phyloP scores from a whole-genome alignment of 352 stramenopile genomes.

The Phytopythium cucurbitacearum region DNA sequence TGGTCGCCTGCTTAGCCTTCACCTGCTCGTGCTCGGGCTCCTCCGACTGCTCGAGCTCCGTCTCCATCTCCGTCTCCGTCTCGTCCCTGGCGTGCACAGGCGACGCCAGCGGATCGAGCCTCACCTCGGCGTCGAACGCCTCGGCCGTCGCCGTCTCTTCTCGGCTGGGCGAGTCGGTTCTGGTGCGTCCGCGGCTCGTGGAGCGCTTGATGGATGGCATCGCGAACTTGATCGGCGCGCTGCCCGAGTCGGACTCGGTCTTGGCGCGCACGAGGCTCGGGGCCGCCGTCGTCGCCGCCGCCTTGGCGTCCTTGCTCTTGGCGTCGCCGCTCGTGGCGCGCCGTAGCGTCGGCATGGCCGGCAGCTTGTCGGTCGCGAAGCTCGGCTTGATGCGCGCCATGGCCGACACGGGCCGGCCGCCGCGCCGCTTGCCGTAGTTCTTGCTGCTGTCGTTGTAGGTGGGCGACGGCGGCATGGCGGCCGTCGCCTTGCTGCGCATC shows the following conservation, averaged over 20 bases:
- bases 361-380: slow-evolving; percentile 20
- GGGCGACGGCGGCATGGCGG: slow-evolving; percentile 11
- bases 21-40: not conserved
- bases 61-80: not conserved
- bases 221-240: not conserved
- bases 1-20: not conserved
- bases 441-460: slow-evolving; percentile 3
- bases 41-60: not conserved
- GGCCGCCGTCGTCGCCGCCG: slow-evolving; percentile 7
- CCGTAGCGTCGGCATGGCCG: slow-evolving; percentile 26
- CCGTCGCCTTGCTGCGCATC: slow-evolving; percentile 11
- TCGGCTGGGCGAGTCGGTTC: not conserved
- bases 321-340: slow-evolving; percentile 6
- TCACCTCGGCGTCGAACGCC: not conserved
- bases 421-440: slow-evolving; percentile 23
- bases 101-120: slow-evolving; percentile 5
- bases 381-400: slow-evolving; percentile 27
- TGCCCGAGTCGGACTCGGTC: slow-evolving; percentile 13
- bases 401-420: slow-evolving; percentile 30
- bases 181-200: slow-evolving; percentile 13
- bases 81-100: not conserved
- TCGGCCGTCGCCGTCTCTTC: not conserved
- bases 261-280: slow-evolving; percentile 11
- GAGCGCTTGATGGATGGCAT: slow-evolving; percentile 18
- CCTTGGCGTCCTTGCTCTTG: slow-evolving; percentile 7